Percentiles rank a stretch among this genome's conserved stretches.
These are phyloP conservation scores for Penicillium nucicola DNA, from an alignment of 495 filamentous ascomycete species.

Conservation along the genomic window DNA sequence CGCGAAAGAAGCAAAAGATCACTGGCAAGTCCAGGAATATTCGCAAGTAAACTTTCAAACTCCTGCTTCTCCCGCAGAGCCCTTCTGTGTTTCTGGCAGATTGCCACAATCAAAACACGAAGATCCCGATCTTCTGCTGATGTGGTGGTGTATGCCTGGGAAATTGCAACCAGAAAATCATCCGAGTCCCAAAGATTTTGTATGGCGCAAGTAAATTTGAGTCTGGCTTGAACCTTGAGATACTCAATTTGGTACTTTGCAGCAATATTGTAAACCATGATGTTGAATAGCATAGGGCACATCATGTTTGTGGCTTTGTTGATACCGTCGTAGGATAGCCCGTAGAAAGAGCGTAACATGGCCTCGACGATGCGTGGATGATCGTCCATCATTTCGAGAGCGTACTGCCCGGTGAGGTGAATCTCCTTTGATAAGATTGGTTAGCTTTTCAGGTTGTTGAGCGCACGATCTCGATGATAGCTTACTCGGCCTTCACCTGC, in stretches of 20 bases:
- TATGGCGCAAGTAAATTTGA: slow-evolving; percentile 29
- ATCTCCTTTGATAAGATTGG: no score
- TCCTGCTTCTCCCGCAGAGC: slow-evolving; percentile 8
- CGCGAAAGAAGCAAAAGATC: slow-evolving; percentile 12
- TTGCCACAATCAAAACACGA: slow-evolving; percentile 25
- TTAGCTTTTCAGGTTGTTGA: no score
- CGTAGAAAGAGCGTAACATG: slow-evolving; percentile 20
- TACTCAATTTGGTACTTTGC: slow-evolving; percentile 38
- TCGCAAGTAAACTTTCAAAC: slow-evolving; percentile 10
- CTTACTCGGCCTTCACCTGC: no score
- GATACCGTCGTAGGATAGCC: slow-evolving; percentile 25
- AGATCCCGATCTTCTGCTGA: slow-evolving; percentile 27
- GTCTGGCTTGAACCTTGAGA: slow-evolving; percentile 30
- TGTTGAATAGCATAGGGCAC: slow-evolving; percentile 26
- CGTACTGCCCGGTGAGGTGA: no score
- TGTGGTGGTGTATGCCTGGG: slow-evolving; percentile 29
- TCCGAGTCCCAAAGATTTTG: slow-evolving; percentile 18
- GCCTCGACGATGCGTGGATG: slow-evolving; percentile 30
- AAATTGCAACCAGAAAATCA: slow-evolving; percentile 28
- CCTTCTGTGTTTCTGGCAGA: slow-evolving; percentile 7
- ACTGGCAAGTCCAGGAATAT: slow-evolving; percentile 10
- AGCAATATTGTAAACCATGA: slow-evolving; percentile 38
- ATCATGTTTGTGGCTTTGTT: slow-evolving; percentile 18
- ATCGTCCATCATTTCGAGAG: slow-evolving; percentile 1
- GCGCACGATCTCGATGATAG: no score